Evolutionary conservation across 441 rosid genomes (phyloP).

Genomic region (Croton setiger): DNA sequence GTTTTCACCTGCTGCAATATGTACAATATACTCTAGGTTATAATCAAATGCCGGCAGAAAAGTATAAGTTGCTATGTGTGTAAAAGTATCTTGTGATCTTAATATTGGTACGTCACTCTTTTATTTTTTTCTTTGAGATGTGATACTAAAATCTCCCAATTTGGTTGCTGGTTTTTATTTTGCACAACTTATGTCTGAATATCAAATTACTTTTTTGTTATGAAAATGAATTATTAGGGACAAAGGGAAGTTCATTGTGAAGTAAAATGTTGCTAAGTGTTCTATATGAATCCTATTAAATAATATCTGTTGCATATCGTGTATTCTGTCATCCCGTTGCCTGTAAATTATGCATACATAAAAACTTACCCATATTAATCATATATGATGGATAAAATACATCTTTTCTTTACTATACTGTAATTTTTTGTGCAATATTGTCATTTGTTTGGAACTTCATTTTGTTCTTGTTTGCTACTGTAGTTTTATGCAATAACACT

Average conservation of each 20-base stretch:
- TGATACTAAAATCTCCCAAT: neutral
- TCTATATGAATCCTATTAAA: neutral
- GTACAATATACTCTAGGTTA: neutral
- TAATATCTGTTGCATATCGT: neutral
- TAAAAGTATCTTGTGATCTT: neutral
- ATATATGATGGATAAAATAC: neutral
- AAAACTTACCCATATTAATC: neutral
- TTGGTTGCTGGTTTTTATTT: neutral
- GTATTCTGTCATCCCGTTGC: neutral
- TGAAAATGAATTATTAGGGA: neutral
- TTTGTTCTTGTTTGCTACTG: neutral
- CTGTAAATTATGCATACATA: neutral
- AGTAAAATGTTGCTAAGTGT: neutral
- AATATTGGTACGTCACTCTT: neutral
- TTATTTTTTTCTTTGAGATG: neutral
- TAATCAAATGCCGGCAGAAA: neutral
- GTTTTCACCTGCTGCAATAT: neutral
- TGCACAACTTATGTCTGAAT: neutral
- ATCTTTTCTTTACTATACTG: neutral
- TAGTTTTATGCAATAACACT: neutral
- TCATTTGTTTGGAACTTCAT: neutral
- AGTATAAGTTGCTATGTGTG: neutral
- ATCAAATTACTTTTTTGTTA: neutral
- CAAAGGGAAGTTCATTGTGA: neutral
- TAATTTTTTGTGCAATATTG: neutral